Evolutionary conservation across 2,329 filamentous ascomycete genomes (phyloP).

Genomic region (Alternaria gaisen): DNA sequence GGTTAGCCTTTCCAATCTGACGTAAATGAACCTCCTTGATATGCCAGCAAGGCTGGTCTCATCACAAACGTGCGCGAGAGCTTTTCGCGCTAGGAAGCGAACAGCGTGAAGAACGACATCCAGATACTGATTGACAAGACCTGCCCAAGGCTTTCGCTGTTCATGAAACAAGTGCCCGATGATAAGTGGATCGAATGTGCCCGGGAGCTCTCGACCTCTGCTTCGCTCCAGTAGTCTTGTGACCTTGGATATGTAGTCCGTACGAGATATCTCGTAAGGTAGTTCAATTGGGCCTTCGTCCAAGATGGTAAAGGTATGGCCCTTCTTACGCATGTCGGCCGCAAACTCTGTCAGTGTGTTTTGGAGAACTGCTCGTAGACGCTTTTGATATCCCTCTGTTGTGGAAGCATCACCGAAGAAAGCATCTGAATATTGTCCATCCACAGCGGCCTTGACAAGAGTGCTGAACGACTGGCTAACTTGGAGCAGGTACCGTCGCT

Average conservation of each 20-base stretch:
- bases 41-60: conserved; percentile 8
- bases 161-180: conserved; percentile 31
- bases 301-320: conserved; percentile 26
- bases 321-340: conserved; percentile 23
- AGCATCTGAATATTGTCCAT: conserved; percentile 55
- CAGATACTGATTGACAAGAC: conserved; percentile 4
- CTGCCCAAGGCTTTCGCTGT: conserved; percentile 30
- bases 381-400: conserved; percentile 25
- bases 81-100: neutral
- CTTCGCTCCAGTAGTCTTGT: conserved; percentile 27
- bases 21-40: conserved; percentile 8
- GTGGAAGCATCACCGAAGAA: conserved; percentile 57
- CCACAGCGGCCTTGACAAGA: conserved; percentile 57
- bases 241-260: conserved; percentile 32
- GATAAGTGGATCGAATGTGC: conserved; percentile 34
- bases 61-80: conserved; percentile 17
- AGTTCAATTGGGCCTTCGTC: conserved; percentile 9
- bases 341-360: conserved; percentile 30
- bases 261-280: conserved; percentile 23
- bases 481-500: conserved; percentile 59
- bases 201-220: conserved; percentile 32
- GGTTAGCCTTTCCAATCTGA: conserved; percentile 10
- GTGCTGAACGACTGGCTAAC: conserved; percentile 54
- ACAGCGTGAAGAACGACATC: conserved; percentile 16
- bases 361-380: conserved; percentile 34